A percentile compares a stretch with the other conserved stretches of the same genome.
Conservation (phyloP, 495 filamentous ascomycete species). For the Coniosporium apollinis region DNA sequence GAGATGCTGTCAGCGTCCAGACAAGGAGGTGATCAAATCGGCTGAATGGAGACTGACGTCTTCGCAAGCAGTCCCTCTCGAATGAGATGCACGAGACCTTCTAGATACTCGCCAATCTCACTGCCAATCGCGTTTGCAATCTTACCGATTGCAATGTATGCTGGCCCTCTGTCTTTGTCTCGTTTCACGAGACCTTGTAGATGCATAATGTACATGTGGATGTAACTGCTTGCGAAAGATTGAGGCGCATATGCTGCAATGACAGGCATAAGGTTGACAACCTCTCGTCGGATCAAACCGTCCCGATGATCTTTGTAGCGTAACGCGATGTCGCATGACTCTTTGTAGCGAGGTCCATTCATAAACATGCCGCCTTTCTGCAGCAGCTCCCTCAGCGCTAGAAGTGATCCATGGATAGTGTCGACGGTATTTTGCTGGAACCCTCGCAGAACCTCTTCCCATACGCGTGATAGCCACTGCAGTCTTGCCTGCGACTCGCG, state of each 20-base stretch:
- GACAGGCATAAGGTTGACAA: constrained; percentile 77
- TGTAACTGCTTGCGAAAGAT: constrained; percentile 65
- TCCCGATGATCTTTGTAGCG: constrained; percentile 86
- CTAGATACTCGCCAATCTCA: constrained; percentile 85
- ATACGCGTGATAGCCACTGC: constrained; percentile 72
- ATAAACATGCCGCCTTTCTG: constrained; percentile 97
- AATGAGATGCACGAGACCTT: constrained; percentile 81
- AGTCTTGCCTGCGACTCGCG: constrained; percentile 73
- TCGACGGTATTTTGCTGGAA: constrained; percentile 68
- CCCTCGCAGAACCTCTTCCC: constrained; percentile 62
- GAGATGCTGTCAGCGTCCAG: too few species aligned
- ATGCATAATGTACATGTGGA: constrained; percentile 94
- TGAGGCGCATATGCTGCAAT: constrained; percentile 82
- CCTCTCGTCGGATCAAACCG: constrained; percentile 65
- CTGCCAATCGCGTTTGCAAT: constrained; percentile 92
- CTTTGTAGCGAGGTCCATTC: constrained; percentile 53
- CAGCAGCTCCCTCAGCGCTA: constrained; percentile 80
- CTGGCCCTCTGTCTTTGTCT: constrained; percentile 78
- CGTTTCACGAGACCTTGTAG: constrained; percentile 90
- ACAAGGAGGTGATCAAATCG: constrained; percentile 11
- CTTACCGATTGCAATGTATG: constrained; percentile 87
- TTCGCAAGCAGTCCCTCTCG: constrained; percentile 77
- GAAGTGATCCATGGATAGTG: constrained; percentile 74
- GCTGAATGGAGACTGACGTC: constrained; percentile 29
- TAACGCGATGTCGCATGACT: constrained; percentile 80